phyloP scores from a whole-genome alignment of 805 yeast species.

The Lachancea nothofagi region DNA sequence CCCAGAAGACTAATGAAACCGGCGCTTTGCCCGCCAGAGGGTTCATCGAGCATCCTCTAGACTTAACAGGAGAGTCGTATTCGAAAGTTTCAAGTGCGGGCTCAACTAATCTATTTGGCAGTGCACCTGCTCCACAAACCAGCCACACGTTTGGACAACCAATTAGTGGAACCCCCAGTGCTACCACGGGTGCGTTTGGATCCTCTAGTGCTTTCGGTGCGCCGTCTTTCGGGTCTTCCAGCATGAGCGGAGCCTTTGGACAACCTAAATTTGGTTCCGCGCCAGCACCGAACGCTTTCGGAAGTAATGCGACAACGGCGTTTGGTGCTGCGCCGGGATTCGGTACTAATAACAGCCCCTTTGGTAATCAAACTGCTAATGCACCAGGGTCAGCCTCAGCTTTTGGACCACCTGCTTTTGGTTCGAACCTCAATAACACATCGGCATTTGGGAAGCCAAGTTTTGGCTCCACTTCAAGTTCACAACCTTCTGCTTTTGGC shows the following conservation, averaged over 20 bases:
- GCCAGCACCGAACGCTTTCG: slow-evolving; percentile 2
- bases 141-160: slow-evolving; percentile 14
- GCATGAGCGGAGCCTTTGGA: slow-evolving; percentile 19
- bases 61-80: slow-evolving; percentile 24
- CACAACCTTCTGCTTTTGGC: slow-evolving; percentile 10
- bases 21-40: slow-evolving; percentile 25
- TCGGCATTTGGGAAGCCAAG: slow-evolving; percentile 24
- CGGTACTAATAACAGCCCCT: not conserved
- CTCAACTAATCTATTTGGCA: slow-evolving; percentile 3
- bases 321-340: not conserved
- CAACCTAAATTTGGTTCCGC: slow-evolving; percentile 23
- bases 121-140: slow-evolving; percentile 2
- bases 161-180: not conserved
- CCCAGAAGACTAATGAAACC: slow-evolving; percentile 29
- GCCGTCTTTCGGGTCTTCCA: slow-evolving; percentile 16
- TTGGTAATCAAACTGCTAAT: not conserved
- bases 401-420: slow-evolving; percentile 6
- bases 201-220: slow-evolving; percentile 5
- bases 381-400: not conserved
- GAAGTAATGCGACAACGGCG: slow-evolving; percentile 1
- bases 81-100: not conserved
- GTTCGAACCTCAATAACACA: slow-evolving; percentile 10
- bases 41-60: slow-evolving; percentile 34
- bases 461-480: slow-evolving; percentile 2
- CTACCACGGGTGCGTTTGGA: slow-evolving; percentile 13